Evolutionary conservation across 2,329 filamentous ascomycete species (phyloP).

Genomic region (Alternaria sp.): DNA sequence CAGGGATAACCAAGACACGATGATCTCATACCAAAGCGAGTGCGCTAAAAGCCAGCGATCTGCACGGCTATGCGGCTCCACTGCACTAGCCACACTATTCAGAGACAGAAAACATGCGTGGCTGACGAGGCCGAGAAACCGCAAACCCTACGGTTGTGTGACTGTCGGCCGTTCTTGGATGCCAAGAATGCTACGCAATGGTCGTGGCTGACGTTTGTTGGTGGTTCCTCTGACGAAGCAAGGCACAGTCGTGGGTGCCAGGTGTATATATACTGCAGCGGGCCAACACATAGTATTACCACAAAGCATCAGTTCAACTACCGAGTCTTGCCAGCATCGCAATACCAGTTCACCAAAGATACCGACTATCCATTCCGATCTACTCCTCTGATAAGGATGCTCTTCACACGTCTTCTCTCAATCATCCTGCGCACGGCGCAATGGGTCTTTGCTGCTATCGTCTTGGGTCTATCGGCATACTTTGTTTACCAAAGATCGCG

Average conservation of each 20-base stretch:
- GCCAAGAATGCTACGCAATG: slow-evolving; percentile 16
- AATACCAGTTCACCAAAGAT: not conserved
- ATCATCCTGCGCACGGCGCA: slow-evolving; percentile 68
- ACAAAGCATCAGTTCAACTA: not conserved
- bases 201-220: slow-evolving; percentile 26
- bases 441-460: slow-evolving; percentile 74
- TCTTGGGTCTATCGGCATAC: slow-evolving; percentile 40
- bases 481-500: slow-evolving; percentile 38
- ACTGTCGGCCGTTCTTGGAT: not conserved
- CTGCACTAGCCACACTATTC: slow-evolving; percentile 15
- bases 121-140: slow-evolving; percentile 17
- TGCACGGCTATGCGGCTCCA: slow-evolving; percentile 15
- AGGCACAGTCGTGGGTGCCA: not conserved
- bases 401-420: slow-evolving; percentile 60
- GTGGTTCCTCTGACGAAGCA: slow-evolving; percentile 2
- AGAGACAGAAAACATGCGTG: slow-evolving; percentile 3
- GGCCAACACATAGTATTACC: not conserved
- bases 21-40: slow-evolving; percentile 9
- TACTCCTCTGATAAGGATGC: slow-evolving; percentile 29
- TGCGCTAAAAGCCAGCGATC: slow-evolving; percentile 12
- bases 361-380: not conserved
- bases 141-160: slow-evolving; percentile 8
- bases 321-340: not conserved
- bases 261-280: slow-evolving; percentile 8
- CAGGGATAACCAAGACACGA: slow-evolving; percentile 1